Evolutionary conservation across 129 eudicot genomes (phyloP), one percentile per base, ranked within the genome.

Genomic region (Cynara cardunculus): DNA sequence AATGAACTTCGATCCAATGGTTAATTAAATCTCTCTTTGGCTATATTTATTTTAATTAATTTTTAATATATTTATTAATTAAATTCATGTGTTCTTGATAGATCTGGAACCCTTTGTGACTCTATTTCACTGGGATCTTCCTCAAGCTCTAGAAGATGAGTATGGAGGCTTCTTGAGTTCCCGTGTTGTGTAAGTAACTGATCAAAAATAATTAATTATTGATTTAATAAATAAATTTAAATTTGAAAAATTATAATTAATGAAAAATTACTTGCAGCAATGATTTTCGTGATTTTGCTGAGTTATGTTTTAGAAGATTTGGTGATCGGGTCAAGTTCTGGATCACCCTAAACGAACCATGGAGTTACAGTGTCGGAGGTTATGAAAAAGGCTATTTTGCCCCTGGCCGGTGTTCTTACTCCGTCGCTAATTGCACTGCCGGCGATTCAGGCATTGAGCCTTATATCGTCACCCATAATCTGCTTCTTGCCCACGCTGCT

Each of bases 401-500:
- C 41, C 94, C 94, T 14, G 93, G 93, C 21, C 83, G 92, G 41
- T 89, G 94, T 71, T 89, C 94, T 35, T 53, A 74, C 6, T 89
- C 84, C 74, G 81, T 72, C 13, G 68, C 75, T 24, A 78, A 86
- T 18, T 89, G 92, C 78, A 76, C 79, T 9, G 78, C 81, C 4
- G 94, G 97, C 1, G 89, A 88, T 83, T 89, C 97, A 2, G 91
- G 89, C 59, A 83, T 83, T 3, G 94, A 92, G 76, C 97, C 97
- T 0, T 92, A 92, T 78, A 34, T 85, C 12, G 92, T 86, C 7
- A 75, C 89, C 14, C 94, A 92, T 81, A 78, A 88, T 80, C 84
- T 79, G 53, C 88, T 92, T 69, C 91, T 92, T 75, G 89, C 97
- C 28, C 97, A 89, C 61, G 92, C 87, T 2, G 82, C 91, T 4